These are phyloP conservation scores for Tylopilus rubrobrunneus DNA, from an alignment of 768 basidiomycete species.

Conservation along the genomic window DNA sequence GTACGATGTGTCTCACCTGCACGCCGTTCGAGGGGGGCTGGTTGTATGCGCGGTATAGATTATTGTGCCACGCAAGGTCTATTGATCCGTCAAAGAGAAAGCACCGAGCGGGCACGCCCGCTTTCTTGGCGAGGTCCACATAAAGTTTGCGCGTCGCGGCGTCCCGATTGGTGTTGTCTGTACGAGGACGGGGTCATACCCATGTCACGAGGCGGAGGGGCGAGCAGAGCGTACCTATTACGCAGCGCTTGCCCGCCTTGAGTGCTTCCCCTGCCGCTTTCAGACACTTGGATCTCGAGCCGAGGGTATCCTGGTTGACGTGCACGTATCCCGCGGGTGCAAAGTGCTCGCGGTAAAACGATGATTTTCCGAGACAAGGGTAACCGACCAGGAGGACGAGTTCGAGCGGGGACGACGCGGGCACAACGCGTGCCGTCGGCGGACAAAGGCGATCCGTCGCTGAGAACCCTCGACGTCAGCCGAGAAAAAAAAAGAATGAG, in stretches of 20 bases:
- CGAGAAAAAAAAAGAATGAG: neutral
- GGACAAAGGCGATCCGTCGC: slow-evolving; percentile 39
- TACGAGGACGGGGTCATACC: neutral
- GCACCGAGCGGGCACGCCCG: slow-evolving; percentile 57
- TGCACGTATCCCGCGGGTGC: slow-evolving; percentile 65
- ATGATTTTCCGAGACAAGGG: slow-evolving; percentile 75
- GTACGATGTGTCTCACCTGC: slow-evolving; percentile 6
- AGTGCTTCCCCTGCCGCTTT: slow-evolving; percentile 57
- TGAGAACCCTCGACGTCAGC: neutral
- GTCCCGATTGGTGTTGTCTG: slow-evolving; percentile 94
- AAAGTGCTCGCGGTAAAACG: slow-evolving; percentile 74
- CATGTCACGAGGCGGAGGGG: neutral
- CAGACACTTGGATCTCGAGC: slow-evolving; percentile 72
- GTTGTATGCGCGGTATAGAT: slow-evolving; percentile 77
- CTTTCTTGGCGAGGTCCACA: slow-evolving; percentile 58
- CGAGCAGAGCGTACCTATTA: slow-evolving; percentile 57
- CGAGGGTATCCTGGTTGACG: slow-evolving; percentile 83
- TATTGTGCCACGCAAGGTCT: slow-evolving; percentile 93
- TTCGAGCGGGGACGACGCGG: slow-evolving; percentile 29
- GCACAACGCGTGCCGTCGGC: slow-evolving; percentile 14
- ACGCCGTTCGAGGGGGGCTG: slow-evolving; percentile 38
- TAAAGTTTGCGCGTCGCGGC: slow-evolving; percentile 64
- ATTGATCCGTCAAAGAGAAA: slow-evolving; percentile 70
- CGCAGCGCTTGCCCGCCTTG: slow-evolving; percentile 56
- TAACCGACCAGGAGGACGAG: slow-evolving; percentile 60